Percentiles rank a stretch among this genome's conserved stretches.
Conservation (phyloP, 805 yeast species). For the Candida silvatica region DNA sequence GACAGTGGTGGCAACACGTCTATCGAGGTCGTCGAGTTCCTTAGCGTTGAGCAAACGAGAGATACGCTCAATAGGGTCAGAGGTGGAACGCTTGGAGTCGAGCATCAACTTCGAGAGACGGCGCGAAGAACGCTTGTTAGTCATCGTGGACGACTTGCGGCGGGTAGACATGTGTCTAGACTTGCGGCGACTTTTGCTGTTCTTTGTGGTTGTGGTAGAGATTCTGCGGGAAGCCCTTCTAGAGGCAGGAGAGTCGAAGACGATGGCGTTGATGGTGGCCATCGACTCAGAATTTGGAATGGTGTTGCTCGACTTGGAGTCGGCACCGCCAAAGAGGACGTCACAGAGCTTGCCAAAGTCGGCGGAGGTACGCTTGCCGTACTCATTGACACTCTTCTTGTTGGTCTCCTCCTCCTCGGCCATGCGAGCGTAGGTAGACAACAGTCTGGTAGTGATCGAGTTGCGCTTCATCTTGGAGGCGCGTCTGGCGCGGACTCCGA, state of each 20-base stretch:
- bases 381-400: constrained; percentile 64
- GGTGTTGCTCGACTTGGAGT: constrained; percentile 25
- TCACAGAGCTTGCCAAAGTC: constrained; percentile 75
- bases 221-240: constrained; percentile 8
- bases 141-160: background rate
- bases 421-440: constrained; percentile 66
- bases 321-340: constrained; percentile 68
- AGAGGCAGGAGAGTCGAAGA: constrained; percentile 13
- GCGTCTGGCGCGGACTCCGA: constrained; percentile 4
- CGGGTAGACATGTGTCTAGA: background rate
- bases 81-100: constrained; percentile 24
- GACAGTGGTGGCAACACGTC: constrained; percentile 34
- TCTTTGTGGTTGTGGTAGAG: constrained; percentile 13
- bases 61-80: constrained; percentile 24
- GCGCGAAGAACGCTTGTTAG: constrained; percentile 9
- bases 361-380: constrained; percentile 67
- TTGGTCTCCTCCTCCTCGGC: constrained; percentile 45
- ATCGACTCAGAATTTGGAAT: constrained; percentile 33
- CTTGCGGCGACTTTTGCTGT: constrained; percentile 9
- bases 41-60: constrained; percentile 33
- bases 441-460: constrained; percentile 61
- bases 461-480: constrained; percentile 41
- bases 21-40: constrained; percentile 35
- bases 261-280: constrained; percentile 41
- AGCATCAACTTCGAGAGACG: constrained; percentile 7